A percentile compares a stretch with the other conserved stretches of the same genome.
phyloP scores from a whole-genome alignment of 116 monocot species.

The Papilionanthe hybrid region DNA sequence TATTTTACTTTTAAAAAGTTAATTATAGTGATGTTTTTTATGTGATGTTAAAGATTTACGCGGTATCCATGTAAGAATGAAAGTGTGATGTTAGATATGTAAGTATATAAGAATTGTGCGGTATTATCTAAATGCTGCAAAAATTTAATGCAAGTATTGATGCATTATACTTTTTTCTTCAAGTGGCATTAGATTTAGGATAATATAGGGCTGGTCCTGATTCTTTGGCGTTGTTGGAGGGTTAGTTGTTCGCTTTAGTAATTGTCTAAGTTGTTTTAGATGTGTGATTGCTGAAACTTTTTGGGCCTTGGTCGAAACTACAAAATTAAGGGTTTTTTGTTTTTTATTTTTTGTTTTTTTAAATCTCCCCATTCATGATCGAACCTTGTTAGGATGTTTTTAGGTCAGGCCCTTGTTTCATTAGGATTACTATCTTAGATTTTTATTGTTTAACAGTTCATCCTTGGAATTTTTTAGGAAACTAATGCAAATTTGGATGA shows the following conservation, averaged over 20 bases:
- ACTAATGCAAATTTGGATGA: conserved; percentile 96
- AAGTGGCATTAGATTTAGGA: background rate
- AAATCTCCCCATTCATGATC: background rate
- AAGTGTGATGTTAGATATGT: no score
- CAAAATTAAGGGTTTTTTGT: background rate
- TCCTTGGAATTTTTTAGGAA: conserved; percentile 40
- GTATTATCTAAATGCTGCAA: background rate
- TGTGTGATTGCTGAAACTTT: background rate
- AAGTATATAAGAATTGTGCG: no score
- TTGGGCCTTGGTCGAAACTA: background rate
- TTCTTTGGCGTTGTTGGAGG: background rate
- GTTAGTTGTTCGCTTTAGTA: background rate
- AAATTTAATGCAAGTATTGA: background rate
- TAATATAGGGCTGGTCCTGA: background rate
- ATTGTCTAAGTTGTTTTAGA: background rate
- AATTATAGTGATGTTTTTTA: no score
- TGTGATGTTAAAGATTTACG: no score
- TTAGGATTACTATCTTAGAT: background rate
- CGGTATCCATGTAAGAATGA: no score
- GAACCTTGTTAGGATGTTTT: background rate
- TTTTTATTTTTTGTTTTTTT: no score
- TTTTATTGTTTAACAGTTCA: background rate
- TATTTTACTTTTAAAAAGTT: no score
- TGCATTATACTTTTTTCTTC: background rate
- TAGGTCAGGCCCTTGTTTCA: background rate